Percentiles rank a stretch among this genome's conserved stretches.
Conservation (phyloP, 164 flowering plant genomes). For the Echeveria elegans region DNA sequence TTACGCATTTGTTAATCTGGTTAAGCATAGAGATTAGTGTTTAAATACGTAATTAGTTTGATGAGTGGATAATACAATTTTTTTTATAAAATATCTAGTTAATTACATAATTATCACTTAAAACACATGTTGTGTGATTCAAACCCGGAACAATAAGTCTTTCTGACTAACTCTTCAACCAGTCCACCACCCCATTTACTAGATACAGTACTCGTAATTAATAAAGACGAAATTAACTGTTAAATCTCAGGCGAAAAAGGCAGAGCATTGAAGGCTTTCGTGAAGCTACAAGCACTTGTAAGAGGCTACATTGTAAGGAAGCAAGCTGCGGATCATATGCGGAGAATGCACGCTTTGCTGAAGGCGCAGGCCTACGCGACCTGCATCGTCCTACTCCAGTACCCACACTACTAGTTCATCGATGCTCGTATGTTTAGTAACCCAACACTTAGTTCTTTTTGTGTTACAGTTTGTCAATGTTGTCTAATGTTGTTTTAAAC, state of each 20-base stretch:
- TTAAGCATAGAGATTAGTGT: too few species aligned
- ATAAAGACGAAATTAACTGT: not conserved
- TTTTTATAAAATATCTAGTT: too few species aligned
- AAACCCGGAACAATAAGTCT: too few species aligned
- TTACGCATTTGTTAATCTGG: not conserved
- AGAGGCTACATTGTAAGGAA: conserved; percentile 64
- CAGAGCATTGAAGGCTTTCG: not conserved
- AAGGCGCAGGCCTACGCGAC: conserved; percentile 43
- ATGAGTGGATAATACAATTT: too few species aligned
- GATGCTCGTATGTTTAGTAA: conserved; percentile 21
- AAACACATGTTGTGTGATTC: too few species aligned
- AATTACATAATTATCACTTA: too few species aligned
- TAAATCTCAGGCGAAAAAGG: not conserved
- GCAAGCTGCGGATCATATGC: conserved; percentile 31
- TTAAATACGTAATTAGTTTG: too few species aligned
- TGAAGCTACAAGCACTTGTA: conserved; percentile 48
- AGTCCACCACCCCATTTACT: too few species aligned
- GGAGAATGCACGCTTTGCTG: conserved; percentile 39
- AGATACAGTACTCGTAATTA: too few species aligned
- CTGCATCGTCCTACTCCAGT: conserved; percentile 30
- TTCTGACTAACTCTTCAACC: too few species aligned
- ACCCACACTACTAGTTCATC: conserved; percentile 32
- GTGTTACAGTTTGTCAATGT: too few species aligned
- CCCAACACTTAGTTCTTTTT: not conserved
- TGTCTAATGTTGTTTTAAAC: too few species aligned